A percentile compares a stretch with the other conserved stretches of the same genome.
Evolutionary conservation across 208 protist genomes (phyloP).

Genomic region (Leishmania arabica): DNA sequence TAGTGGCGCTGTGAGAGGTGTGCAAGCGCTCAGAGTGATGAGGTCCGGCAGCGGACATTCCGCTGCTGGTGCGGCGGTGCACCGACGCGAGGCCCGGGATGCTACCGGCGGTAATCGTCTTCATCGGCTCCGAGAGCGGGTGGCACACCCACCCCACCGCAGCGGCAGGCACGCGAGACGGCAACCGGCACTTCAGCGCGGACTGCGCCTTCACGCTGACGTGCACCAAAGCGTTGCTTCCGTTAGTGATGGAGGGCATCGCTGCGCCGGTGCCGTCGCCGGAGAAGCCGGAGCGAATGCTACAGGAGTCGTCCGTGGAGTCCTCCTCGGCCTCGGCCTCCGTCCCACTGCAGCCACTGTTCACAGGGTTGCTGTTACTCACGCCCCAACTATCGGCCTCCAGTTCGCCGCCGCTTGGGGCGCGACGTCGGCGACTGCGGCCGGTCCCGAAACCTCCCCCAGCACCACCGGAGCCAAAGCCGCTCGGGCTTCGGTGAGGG

Average conservation of each 20-base stretch:
- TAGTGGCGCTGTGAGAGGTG: not conserved
- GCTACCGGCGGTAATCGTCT: not conserved
- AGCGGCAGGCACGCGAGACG: slow-evolving; percentile 46
- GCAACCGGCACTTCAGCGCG: slow-evolving; percentile 40
- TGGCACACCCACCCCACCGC: slow-evolving; percentile 44
- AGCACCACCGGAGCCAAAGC: slow-evolving; percentile 1
- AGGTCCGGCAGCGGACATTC: not conserved
- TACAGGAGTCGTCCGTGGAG: slow-evolving; percentile 25
- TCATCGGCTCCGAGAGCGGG: slow-evolving; percentile 1
- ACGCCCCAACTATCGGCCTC: slow-evolving; percentile 26
- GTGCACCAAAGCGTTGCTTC: slow-evolving; percentile 20
- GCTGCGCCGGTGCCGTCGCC: slow-evolving; percentile 14
- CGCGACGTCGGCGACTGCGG: slow-evolving; percentile 16
- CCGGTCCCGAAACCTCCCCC: not conserved
- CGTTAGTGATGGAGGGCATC: slow-evolving; percentile 13
- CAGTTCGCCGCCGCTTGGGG: slow-evolving; percentile 11
- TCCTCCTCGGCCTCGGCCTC: slow-evolving; percentile 32
- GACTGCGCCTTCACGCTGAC: slow-evolving; percentile 26
- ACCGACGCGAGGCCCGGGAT: not conserved
- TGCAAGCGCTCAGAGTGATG: not conserved
- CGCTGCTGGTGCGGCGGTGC: not conserved
- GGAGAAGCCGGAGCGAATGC: slow-evolving; percentile 21
- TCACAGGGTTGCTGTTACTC: not conserved
- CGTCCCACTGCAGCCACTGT: slow-evolving; percentile 26
- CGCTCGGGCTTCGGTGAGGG: slow-evolving; percentile 2